Evolutionary conservation across 2,329 filamentous ascomycete genomes (phyloP).

Genomic region (Plenodomus tracheiphilus): DNA sequence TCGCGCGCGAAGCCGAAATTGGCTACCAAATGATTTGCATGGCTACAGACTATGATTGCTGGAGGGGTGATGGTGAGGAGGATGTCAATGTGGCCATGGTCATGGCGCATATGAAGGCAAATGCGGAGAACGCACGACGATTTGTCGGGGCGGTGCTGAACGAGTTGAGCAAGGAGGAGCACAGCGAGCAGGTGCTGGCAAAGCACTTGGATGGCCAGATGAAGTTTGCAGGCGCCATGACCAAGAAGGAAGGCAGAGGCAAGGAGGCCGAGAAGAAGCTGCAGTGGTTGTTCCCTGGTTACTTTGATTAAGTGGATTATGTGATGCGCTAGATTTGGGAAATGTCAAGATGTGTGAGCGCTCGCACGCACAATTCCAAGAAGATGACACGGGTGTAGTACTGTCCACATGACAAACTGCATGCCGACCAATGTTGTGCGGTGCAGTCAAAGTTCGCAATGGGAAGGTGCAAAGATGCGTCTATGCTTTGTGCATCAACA

Average conservation of each 20-base stretch:
- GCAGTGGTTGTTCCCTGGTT: constrained; percentile 84
- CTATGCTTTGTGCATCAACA: not conserved
- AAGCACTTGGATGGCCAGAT: constrained; percentile 79
- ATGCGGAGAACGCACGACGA: constrained; percentile 81
- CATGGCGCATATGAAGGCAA: constrained; percentile 93
- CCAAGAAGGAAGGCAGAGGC: constrained; percentile 73
- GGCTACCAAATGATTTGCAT: constrained; percentile 99
- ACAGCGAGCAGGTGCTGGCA: constrained; percentile 73
- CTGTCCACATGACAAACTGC: not conserved
- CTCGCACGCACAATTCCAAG: not conserved
- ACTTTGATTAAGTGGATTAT: constrained; percentile 55
- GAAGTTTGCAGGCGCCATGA: constrained; percentile 81
- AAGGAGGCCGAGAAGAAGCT: constrained; percentile 77
- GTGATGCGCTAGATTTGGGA: not conserved
- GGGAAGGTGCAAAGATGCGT: not conserved
- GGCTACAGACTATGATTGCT: constrained; percentile 99
- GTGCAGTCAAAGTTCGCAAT: not conserved
- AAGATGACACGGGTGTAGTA: not conserved
- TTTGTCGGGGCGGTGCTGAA: constrained; percentile 88
- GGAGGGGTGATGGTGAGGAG: constrained; percentile 75
- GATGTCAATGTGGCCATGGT: constrained; percentile 95
- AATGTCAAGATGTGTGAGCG: not conserved
- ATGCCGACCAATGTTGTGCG: not conserved
- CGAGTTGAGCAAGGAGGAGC: constrained; percentile 76
- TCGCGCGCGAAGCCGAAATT: constrained; percentile 93